Conservation (phyloP, 1,139 yeast genomes). For the Pichia sp. region DNA sequence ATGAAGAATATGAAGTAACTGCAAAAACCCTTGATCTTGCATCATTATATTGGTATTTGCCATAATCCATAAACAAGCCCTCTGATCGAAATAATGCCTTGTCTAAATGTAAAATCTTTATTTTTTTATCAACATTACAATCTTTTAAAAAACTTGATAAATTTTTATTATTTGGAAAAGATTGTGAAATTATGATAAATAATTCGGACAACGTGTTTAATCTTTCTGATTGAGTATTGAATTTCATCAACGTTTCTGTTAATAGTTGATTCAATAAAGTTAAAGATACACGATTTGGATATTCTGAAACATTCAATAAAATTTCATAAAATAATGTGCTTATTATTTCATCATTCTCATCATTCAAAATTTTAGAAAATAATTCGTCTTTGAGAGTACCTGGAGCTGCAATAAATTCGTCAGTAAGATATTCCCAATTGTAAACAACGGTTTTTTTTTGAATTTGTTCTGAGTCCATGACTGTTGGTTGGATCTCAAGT, state of each 20-base stretch:
- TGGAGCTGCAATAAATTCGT: constrained; percentile 15
- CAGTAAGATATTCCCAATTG: constrained; percentile 23
- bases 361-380: constrained; percentile 10
- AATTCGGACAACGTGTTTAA: constrained; percentile 17
- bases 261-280: constrained; percentile 3
- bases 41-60: constrained; percentile 30
- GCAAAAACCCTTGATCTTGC: constrained; percentile 50
- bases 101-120: constrained; percentile 32
- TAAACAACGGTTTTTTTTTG: not conserved
- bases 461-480: not conserved
- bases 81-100: constrained; percentile 20
- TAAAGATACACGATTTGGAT: constrained; percentile 16
- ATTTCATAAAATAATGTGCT: constrained; percentile 26
- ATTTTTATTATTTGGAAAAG: constrained; percentile 35
- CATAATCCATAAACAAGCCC: constrained; percentile 38
- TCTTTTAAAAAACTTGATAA: constrained; percentile 35
- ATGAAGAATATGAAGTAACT: constrained; percentile 62
- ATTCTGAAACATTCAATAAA: constrained; percentile 19
- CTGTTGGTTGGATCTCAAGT: not conserved
- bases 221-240: constrained; percentile 10
- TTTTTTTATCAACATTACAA: constrained; percentile 35
- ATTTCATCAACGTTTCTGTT: constrained; percentile 1
- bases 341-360: not conserved
- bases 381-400: constrained; percentile 11
- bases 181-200: constrained; percentile 42